Conservation (phyloP, 148 eudicot genomes). For the Rhododendron griersonianum region DNA sequence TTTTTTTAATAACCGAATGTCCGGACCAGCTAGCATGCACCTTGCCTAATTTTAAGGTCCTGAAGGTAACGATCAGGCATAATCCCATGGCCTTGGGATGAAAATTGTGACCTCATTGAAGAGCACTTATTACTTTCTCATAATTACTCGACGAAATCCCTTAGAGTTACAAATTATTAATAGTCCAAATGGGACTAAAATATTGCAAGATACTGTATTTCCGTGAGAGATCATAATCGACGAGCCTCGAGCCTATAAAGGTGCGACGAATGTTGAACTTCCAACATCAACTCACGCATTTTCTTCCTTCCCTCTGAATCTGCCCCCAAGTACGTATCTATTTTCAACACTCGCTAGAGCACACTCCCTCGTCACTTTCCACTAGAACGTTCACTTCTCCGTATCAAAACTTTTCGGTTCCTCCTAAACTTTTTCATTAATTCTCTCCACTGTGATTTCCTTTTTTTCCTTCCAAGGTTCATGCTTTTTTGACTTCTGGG, state of each 20-base stretch:
- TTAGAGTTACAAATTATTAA: too few relatives aligned
- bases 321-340: not conserved
- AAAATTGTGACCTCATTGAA: too few relatives aligned
- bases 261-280: not conserved
- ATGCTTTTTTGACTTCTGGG: not conserved
- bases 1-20: too few relatives aligned
- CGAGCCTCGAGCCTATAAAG: constrained; percentile 10
- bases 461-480: not conserved
- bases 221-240: constrained; percentile 29
- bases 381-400: not conserved
- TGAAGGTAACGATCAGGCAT: too few relatives aligned
- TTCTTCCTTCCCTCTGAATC: not conserved
- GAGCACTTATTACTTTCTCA: too few relatives aligned
- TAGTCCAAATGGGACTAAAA: not conserved
- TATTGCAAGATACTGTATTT: constrained; percentile 11
- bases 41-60: too few relatives aligned
- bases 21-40: rapidly evolving
- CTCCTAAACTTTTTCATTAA: not conserved
- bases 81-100: rapidly evolving
- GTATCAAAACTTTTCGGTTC: not conserved
- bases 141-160: rapidly evolving
- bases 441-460: not conserved
- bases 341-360: not conserved
- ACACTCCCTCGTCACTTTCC: constrained; percentile 5
- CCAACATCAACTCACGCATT: constrained; percentile 3